Conservation (phyloP, 495 filamentous ascomycete species). For the Talaromyces trachyspermus region DNA sequence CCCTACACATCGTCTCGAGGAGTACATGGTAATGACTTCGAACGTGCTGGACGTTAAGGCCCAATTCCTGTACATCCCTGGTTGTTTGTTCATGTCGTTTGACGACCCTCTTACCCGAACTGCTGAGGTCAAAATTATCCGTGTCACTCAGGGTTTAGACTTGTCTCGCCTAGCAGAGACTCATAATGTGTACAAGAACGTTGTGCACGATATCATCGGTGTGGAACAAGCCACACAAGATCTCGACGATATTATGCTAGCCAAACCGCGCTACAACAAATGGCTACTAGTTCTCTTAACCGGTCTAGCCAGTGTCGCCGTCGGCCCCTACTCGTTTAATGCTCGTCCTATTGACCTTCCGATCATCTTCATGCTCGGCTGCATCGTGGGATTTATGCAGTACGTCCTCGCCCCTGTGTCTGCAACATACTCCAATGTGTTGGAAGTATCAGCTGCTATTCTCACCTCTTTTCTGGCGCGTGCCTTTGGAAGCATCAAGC, state of each 20-base stretch:
- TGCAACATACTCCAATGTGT: slow-evolving; percentile 70
- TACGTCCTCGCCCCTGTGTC: slow-evolving; percentile 68
- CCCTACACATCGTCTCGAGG: slow-evolving; percentile 65
- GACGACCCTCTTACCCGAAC: slow-evolving; percentile 83
- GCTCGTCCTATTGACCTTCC: slow-evolving; percentile 80
- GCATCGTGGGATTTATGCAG: slow-evolving; percentile 72
- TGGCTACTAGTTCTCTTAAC: slow-evolving; percentile 68
- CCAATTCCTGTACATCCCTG: slow-evolving; percentile 83
- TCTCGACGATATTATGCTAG: slow-evolving; percentile 58
- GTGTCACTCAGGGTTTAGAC: slow-evolving; percentile 66
- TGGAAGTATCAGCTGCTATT: slow-evolving; percentile 77
- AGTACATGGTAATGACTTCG: slow-evolving; percentile 83
- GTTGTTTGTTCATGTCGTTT: slow-evolving; percentile 90
- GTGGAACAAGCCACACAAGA: slow-evolving; percentile 71
- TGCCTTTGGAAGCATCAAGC: slow-evolving; percentile 59
- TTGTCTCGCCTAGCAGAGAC: slow-evolving; percentile 73
- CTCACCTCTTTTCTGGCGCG: slow-evolving; percentile 78
- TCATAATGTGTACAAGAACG: slow-evolving; percentile 84
- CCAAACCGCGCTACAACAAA: slow-evolving; percentile 54
- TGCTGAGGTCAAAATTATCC: slow-evolving; percentile 81
- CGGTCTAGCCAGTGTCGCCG: slow-evolving; percentile 67
- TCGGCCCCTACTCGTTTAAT: slow-evolving; percentile 81
- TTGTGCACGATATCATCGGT: slow-evolving; percentile 76
- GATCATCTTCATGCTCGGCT: slow-evolving; percentile 74
- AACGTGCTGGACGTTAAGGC: slow-evolving; percentile 79